Evolutionary conservation across 2,329 filamentous ascomycete species (phyloP), one percentile per base, ranked within the genome.

Genomic region (Exophiala phaeomuriformis): DNA sequence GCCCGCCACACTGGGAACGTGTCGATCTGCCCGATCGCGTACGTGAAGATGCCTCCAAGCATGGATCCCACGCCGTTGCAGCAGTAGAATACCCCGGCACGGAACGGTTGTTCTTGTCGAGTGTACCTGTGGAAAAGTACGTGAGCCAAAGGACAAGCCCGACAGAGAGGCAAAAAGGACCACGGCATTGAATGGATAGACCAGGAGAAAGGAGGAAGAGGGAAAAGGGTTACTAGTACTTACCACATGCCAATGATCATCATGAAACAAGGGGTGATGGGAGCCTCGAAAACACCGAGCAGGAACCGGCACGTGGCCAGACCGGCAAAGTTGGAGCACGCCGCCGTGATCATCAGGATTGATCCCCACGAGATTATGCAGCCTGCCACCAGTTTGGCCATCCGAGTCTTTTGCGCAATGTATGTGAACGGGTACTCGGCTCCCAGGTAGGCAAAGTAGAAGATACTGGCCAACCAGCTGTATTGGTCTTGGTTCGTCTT

Each of bases 401-500:
- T 63, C 3, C 57, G 62, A 1, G 64, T 63, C 12, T 60, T 64
- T 49, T 67, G 65, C 2, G 66, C 65, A 3, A 68, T 56, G 33
- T 64, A 61, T 40, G 67, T 69, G 35, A 70, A 70, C 0, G 71
- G 71, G 46, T 70, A 73, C 40, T 76, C 73, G 2, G 71, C 71
- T 0, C 68, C 60, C 2, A 77, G 6, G 43, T 70, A 71, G 3
- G 70, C 77, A 10, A 80, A 69, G 56, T 79, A 80, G 61, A 80
- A 81, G 3, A 80, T 75, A 10, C 70, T 75, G 1, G 75, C 74
- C 12, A 79, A 71, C 77, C 77, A 80, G 44, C 70, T 71, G 56
- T 80, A 81, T 49, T 79, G 66, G 1, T 66, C 66, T 10, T 67
- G 62, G 1, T 65, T 72, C 58, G 79, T 78, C 19, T 70, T 65